A percentile compares a stretch with the other conserved stretches of the same genome.
phyloP scores from a whole-genome alignment of 169 alveolate genomes.

The Cryptosporidium ryanae region DNA sequence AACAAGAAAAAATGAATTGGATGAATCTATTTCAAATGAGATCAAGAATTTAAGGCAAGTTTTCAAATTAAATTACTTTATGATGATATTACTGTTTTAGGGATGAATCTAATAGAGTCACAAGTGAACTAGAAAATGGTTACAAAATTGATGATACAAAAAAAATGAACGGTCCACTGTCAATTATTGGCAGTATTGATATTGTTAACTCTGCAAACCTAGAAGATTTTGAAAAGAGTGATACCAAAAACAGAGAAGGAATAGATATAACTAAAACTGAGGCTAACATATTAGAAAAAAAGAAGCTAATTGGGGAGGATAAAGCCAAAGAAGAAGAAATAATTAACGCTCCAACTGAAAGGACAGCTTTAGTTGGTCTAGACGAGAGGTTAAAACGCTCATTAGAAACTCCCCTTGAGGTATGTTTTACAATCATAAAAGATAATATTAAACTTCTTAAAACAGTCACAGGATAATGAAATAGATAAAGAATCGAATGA shows the following conservation, averaged over 20 bases:
- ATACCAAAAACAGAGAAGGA: constrained; percentile 3
- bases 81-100: background rate
- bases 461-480: background rate
- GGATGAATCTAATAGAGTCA: background rate
- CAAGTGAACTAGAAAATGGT: background rate
- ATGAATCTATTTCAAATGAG: constrained; percentile 34
- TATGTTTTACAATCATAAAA: background rate
- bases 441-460: background rate
- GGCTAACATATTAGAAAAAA: background rate
- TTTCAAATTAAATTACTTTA: background rate
- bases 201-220: background rate
- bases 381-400: constrained; percentile 53
- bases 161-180: constrained; percentile 45
- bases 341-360: constrained; percentile 51
- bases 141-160: background rate
- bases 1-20: constrained; percentile 27
- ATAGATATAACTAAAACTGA: background rate
- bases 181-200: constrained; percentile 16
- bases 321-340: constrained; percentile 9
- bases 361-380: background rate
- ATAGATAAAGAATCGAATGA: background rate
- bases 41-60: constrained; percentile 49
- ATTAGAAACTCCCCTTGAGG: constrained; percentile 21
- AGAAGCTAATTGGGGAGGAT: background rate
- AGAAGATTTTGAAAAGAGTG: background rate